Evolutionary conservation across 208 protist genomes (phyloP), one percentile per base, ranked within the genome.

Genomic region (Trypanosoma platydactyli): DNA sequence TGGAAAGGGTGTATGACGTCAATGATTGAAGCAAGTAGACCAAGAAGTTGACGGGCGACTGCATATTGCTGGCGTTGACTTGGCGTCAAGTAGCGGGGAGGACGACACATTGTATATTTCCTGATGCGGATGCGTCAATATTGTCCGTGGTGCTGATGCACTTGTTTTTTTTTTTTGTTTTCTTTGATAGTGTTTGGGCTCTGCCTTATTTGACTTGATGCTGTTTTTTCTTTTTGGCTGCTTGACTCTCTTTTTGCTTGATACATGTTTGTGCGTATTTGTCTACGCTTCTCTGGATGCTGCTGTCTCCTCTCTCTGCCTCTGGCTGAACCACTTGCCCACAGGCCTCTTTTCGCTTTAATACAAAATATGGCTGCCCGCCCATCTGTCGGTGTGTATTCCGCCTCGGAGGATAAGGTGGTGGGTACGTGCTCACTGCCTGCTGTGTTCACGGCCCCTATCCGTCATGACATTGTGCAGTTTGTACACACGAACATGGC

Each of bases 401-500:
- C 80, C 57, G 81, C 84, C 65, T 88, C 89, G 54, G 86, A 83
- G 52, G 82, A 90, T 68, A 80, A 83, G 50, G 84, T 92, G 46
- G 84, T 90, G 73, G 87, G 77, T 54, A 89, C 77, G 48, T 79
- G 74, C 64, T 68, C 83, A 55, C 83, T 94, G 50, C 88, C 88
- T 38, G 84, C 82, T n/a, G 88, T 94, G 56, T 94, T 94, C 77
- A 89, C 82, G 22, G 84, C 84, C 44, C 88, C 88, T 24, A 91
- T 94, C 79, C 88, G 88, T 71, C 84, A 75, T 69, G 88, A 94
- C 68, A 77, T 94, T 63, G 88, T 94, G 73, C 81, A 89, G 80
- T 91, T 96, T 64, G 98, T 99, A 25, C 96, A 99, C 89, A 98
- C 89, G 50, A 91, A 97, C 80, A 94, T 99, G 81, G 88, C 85